A percentile compares a stretch with the other conserved stretches of the same genome.
Conservation (phyloP, 495 filamentous ascomycete genomes). For the Penicillium arizonense region DNA sequence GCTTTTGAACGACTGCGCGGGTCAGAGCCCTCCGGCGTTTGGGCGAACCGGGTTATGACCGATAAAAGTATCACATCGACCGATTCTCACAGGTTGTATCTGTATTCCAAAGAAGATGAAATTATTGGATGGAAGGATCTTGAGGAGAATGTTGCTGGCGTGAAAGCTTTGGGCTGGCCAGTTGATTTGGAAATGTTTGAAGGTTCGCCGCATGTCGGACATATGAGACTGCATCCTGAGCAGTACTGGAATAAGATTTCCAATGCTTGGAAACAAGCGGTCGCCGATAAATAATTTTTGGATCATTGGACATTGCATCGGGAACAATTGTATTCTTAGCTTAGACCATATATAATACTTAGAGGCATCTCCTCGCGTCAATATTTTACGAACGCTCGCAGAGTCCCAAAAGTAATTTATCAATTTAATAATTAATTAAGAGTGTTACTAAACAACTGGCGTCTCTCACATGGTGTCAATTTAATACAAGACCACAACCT, state of each 20-base stretch:
- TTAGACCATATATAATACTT: constrained; percentile 3
- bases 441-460: too few species aligned
- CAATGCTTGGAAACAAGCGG: constrained; percentile 37
- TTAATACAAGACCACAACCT: not conserved
- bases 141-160: constrained; percentile 47
- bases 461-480: not conserved
- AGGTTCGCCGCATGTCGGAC: constrained; percentile 52
- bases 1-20: constrained; percentile 12
- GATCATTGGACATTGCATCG: not conserved
- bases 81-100: constrained; percentile 35
- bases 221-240: constrained; percentile 50
- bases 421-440: not conserved
- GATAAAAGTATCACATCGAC: constrained; percentile 17
- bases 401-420: not conserved
- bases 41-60: constrained; percentile 22
- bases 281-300: not conserved
- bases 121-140: constrained; percentile 54
- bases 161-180: constrained; percentile 38
- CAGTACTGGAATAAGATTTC: constrained; percentile 53
- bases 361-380: not conserved
- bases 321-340: not conserved
- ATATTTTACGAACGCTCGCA: not conserved
- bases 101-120: constrained; percentile 55
- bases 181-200: constrained; percentile 48
- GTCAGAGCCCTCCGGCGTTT: constrained; percentile 19